A percentile compares a stretch with the other conserved stretches of the same genome.
These are phyloP conservation scores for Auriscalpium orientale DNA, from an alignment of 768 basidiomycete genomes.

Conservation along the genomic window DNA sequence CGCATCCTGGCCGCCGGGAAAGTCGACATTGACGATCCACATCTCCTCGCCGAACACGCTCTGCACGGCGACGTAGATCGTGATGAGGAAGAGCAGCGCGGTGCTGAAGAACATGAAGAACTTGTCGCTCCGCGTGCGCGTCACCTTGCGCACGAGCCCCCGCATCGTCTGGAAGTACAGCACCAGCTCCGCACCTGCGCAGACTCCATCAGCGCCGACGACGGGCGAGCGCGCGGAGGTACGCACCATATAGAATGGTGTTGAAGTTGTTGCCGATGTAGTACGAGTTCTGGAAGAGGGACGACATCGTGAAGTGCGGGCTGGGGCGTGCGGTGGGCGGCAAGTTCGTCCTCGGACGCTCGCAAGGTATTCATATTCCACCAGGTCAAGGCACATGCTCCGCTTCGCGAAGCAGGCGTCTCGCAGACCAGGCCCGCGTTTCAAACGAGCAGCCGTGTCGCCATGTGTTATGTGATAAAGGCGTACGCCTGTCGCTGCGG, in stretches of 20 bases:
- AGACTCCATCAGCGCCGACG: neutral
- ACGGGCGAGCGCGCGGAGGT: neutral
- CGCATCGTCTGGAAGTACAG: conserved; percentile 20
- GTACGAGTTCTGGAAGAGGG: conserved; percentile 13
- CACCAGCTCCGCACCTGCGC: conserved; percentile 20
- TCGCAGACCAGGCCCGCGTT: too few species aligned
- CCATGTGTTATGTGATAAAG: too few species aligned
- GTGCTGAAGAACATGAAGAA: conserved; percentile 19
- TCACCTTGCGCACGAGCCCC: conserved; percentile 6
- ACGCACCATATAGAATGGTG: conserved; percentile 8
- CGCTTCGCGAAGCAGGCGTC: too few species aligned
- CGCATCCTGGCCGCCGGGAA: conserved; percentile 27
- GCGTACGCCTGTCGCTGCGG: too few species aligned
- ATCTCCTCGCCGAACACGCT: conserved; percentile 27
- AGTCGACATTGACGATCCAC: conserved; percentile 27
- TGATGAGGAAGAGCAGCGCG: conserved; percentile 24
- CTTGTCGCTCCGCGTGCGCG: conserved; percentile 5
- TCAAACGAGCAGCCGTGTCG: too few species aligned
- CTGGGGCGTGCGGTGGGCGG: neutral
- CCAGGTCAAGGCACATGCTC: too few species aligned
- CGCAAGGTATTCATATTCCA: too few species aligned
- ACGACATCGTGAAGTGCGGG: neutral
- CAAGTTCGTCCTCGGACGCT: too few species aligned
- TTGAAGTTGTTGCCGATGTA: conserved; percentile 13
- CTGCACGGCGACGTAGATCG: conserved; percentile 23